phyloP scores from a whole-genome alignment of 495 filamentous ascomycete species.

The Penicillium cosmopolitanum region DNA sequence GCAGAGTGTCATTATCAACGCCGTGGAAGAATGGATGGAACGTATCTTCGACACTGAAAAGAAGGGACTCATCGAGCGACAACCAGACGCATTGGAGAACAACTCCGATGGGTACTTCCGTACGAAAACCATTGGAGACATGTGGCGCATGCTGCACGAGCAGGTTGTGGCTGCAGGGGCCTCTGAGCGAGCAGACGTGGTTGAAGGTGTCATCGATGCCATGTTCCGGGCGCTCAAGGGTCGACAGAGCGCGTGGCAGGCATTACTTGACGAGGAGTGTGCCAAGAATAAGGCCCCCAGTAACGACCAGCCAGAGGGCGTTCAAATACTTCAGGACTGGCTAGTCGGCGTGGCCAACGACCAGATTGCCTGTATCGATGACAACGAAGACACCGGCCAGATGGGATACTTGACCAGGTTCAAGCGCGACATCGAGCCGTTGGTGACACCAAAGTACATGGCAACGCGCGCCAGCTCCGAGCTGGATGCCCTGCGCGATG shows the following conservation, averaged over 20 bases:
- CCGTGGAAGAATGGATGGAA: constrained; percentile 97
- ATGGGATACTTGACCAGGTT: constrained; percentile 80
- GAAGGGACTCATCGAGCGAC: constrained; percentile 75
- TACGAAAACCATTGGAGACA: constrained; percentile 84
- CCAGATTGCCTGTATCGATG: constrained; percentile 96
- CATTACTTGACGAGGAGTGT: constrained; percentile 85
- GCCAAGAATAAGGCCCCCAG: constrained; percentile 64
- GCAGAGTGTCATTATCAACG: constrained; percentile 89
- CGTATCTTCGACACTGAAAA: constrained; percentile 80
- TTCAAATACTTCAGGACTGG: constrained; percentile 87
- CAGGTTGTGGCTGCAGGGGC: constrained; percentile 80
- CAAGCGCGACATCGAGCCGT: constrained; percentile 71
- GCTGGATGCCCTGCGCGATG: constrained; percentile 74
- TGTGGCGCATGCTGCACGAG: constrained; percentile 97
- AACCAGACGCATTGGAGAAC: constrained; percentile 77
- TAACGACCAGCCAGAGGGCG: constrained; percentile 69
- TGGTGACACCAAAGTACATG: constrained; percentile 82
- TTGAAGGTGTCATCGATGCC: constrained; percentile 90
- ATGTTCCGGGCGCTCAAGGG: constrained; percentile 85
- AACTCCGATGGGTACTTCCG: constrained; percentile 87
- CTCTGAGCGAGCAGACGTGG: constrained; percentile 81
- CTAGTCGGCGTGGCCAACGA: constrained; percentile 97
- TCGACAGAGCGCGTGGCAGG: constrained; percentile 83
- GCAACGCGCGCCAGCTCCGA: constrained; percentile 69
- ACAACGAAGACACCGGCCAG: constrained; percentile 68